Percentiles rank a stretch among this genome's conserved stretches.
phyloP scores from a whole-genome alignment of 139 green algal species.

The Monoraphidium neglectum region DNA sequence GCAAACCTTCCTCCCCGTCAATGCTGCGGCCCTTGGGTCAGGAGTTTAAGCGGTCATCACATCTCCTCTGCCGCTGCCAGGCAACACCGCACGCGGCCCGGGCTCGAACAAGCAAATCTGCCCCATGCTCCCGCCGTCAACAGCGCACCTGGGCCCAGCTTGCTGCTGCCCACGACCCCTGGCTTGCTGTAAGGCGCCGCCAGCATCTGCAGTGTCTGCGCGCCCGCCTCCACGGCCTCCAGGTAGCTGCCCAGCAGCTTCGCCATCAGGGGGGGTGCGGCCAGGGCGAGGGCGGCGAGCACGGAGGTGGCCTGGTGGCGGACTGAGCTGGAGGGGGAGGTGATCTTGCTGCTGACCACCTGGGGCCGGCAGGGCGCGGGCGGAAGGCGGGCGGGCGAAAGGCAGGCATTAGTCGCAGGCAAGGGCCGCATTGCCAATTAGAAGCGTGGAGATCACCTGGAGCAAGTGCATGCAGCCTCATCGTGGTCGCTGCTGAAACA shows the following conservation, averaged over 20 bases:
- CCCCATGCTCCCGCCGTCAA: too few species aligned
- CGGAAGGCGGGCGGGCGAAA: too few species aligned
- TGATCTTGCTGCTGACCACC: slow-evolving; percentile 18
- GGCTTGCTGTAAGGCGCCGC: slow-evolving; percentile 30
- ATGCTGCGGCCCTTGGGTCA: neutral
- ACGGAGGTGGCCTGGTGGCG: slow-evolving; percentile 62
- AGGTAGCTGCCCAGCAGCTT: slow-evolving; percentile 33
- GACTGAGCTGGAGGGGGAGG: slow-evolving; percentile 20
- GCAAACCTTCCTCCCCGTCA: neutral
- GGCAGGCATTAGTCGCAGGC: too few species aligned
- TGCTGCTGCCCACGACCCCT: slow-evolving; percentile 19
- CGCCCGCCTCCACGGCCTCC: slow-evolving; percentile 24
- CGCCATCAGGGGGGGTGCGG: slow-evolving; percentile 54
- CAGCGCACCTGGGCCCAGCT: neutral
- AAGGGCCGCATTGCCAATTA: too few species aligned
- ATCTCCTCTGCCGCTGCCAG: neutral
- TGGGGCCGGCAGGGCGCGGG: too few species aligned
- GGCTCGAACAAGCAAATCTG: too few species aligned
- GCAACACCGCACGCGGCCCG: neutral
- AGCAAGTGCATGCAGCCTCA: too few species aligned
- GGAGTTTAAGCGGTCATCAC: neutral
- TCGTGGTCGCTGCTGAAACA: too few species aligned
- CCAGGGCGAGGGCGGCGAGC: slow-evolving; percentile 65
- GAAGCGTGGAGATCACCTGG: too few species aligned
- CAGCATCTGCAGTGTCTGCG: slow-evolving; percentile 28